phyloP scores from a whole-genome alignment of 225 moss, liverwort and hornwort genomes.

The Ulota crispa region DNA sequence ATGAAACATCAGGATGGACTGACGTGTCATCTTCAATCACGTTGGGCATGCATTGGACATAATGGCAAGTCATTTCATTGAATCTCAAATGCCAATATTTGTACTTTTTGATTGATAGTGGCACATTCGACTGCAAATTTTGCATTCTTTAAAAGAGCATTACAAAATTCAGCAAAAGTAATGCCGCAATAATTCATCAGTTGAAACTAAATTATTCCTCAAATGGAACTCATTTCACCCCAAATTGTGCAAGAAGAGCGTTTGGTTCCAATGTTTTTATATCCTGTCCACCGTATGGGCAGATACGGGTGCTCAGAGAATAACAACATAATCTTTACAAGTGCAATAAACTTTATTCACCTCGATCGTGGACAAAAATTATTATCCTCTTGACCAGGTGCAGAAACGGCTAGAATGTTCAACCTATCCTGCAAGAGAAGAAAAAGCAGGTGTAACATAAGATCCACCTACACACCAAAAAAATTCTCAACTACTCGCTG shows the following conservation, averaged over 20 bases:
- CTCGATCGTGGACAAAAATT: constrained; percentile 38
- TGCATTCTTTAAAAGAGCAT: background rate
- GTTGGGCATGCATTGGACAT: background rate
- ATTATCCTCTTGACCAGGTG: constrained; percentile 35
- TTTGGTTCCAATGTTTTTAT: background rate
- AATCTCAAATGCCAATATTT: too few relatives aligned
- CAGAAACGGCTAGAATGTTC: constrained; percentile 16
- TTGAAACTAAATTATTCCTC: background rate
- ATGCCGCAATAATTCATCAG: background rate
- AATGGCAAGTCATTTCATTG: too few relatives aligned
- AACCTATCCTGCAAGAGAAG: constrained; percentile 17
- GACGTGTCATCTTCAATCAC: background rate
- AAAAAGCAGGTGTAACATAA: constrained; percentile 18
- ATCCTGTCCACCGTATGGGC: background rate
- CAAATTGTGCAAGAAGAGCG: background rate
- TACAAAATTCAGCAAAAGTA: background rate
- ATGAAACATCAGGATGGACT: background rate
- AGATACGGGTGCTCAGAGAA: background rate
- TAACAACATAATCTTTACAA: constrained; percentile 12
- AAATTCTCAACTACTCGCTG: constrained; percentile 49
- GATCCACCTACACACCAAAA: background rate
- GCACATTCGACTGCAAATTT: background rate
- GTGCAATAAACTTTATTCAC: constrained; percentile 32
- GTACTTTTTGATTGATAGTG: background rate
- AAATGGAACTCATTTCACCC: background rate